phyloP scores from a whole-genome alignment of 1,284 basidiomycete genomes.

The Fomitopsis palustris region DNA sequence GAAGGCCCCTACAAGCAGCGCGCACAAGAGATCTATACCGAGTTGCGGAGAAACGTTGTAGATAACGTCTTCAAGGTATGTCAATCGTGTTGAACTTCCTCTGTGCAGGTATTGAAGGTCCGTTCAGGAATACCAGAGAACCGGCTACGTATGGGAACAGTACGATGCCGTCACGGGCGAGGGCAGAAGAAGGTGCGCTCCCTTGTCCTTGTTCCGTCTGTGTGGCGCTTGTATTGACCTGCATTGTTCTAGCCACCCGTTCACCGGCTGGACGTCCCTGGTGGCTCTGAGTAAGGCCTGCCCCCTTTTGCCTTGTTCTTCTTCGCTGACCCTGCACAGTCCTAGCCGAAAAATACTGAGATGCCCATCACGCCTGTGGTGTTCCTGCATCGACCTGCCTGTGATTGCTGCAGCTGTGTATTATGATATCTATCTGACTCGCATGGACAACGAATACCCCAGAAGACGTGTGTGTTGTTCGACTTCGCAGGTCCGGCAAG shows the following conservation, averaged over 20 bases:
- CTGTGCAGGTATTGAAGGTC: no score
- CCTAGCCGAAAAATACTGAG: slow-evolving; percentile 42
- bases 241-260: slow-evolving; percentile 69
- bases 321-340: slow-evolving; percentile 25
- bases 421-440: neutral
- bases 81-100: no score
- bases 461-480: no score
- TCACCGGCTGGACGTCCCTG: slow-evolving; percentile 91
- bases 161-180: slow-evolving; percentile 84
- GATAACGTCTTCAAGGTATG: slow-evolving; percentile 82
- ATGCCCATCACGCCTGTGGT: neutral
- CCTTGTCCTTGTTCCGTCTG: slow-evolving; percentile 3
- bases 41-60: slow-evolving; percentile 79
- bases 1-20: slow-evolving; percentile 78
- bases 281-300: slow-evolving; percentile 64
- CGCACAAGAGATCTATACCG: slow-evolving; percentile 75
- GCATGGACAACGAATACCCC: neutral
- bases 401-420: neutral
- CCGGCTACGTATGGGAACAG: slow-evolving; percentile 96
- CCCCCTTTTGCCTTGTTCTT: slow-evolving; percentile 14
- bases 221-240: slow-evolving; percentile 6
- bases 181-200: slow-evolving; percentile 72
- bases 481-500: no score
- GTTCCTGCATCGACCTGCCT: neutral
- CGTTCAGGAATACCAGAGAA: slow-evolving; percentile 80